Percentiles rank a stretch among this genome's conserved stretches.
Evolutionary conservation across 495 filamentous ascomycete genomes (phyloP).

Genomic region (Aspergillus heteromorphus): DNA sequence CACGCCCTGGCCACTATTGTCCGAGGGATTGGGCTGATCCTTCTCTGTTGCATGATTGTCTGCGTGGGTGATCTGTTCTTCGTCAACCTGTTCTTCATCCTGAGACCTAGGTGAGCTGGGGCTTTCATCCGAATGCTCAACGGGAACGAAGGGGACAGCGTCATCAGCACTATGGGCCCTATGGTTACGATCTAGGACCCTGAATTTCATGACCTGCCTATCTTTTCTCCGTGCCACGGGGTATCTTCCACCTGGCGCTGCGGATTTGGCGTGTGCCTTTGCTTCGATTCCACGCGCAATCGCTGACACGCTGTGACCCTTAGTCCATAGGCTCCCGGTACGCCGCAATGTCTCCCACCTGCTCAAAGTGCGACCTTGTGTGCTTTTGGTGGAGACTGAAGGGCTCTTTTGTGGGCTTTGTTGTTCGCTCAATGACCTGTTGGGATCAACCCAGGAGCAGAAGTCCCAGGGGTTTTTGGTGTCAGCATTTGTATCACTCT

Average conservation of each 20-base stretch:
- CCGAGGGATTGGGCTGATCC: background rate
- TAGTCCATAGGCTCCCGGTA: constrained; percentile 13
- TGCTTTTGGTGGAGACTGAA: background rate
- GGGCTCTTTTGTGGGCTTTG: background rate
- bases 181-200: constrained; percentile 8
- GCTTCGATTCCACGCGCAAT: constrained; percentile 14
- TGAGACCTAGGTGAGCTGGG: background rate
- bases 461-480: constrained; percentile 15
- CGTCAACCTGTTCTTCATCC: background rate
- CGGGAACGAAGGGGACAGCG: constrained; percentile 2
- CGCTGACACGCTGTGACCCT: constrained; percentile 13
- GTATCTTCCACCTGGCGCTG: constrained; percentile 6
- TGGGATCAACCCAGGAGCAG: constrained; percentile 13
- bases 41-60: background rate
- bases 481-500: background rate
- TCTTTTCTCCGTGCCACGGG: constrained; percentile 11
- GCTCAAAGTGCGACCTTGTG: constrained; percentile 8
- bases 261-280: constrained; percentile 8
- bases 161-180: constrained; percentile 1
- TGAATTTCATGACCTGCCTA: constrained; percentile 8
- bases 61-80: background rate
- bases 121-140: background rate
- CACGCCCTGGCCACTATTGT: background rate
- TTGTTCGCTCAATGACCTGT: constrained; percentile 1
- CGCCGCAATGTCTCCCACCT: constrained; percentile 11